Percentiles rank a stretch among this genome's conserved stretches.
Conservation (phyloP, 2,329 filamentous ascomycete species). For the Diaporthe ilicicola region DNA sequence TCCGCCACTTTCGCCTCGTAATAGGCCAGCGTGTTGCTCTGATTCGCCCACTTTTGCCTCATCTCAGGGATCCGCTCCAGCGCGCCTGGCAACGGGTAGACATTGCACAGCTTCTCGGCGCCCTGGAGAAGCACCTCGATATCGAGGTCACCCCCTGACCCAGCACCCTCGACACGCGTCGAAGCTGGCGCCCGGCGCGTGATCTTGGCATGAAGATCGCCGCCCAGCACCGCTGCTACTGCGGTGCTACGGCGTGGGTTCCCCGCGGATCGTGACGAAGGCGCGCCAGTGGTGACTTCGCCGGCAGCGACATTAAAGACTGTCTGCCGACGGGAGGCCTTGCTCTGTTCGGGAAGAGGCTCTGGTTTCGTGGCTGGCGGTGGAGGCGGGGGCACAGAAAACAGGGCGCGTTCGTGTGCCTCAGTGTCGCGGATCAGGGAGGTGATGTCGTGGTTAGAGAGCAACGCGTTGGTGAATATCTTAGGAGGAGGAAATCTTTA, state of each 20-base stretch:
- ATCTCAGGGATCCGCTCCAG: constrained; percentile 78
- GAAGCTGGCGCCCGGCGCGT: constrained; percentile 64
- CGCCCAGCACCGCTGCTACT: constrained; percentile 88
- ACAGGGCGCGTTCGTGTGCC: constrained; percentile 90
- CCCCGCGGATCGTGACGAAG: constrained; percentile 53
- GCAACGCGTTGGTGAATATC: constrained; percentile 93
- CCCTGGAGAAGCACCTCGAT: constrained; percentile 85
- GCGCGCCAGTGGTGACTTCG: constrained; percentile 66
- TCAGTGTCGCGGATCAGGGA: constrained; percentile 95
- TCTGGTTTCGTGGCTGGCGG: constrained; percentile 53
- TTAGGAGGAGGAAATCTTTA: constrained; percentile 86
- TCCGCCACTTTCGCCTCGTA: constrained; percentile 83
- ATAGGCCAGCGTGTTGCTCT: constrained; percentile 77
- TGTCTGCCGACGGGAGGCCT: constrained; percentile 62
- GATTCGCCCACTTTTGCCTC: constrained; percentile 74
- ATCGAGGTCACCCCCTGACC: constrained; percentile 72
- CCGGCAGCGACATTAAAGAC: constrained; percentile 72
- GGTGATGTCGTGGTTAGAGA: constrained; percentile 91
- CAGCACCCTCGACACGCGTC: constrained; percentile 56
- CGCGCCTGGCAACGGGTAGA: constrained; percentile 86
- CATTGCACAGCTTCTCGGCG: constrained; percentile 87
- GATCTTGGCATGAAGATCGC: constrained; percentile 85
- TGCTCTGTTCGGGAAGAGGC: constrained; percentile 54
- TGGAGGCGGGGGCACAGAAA: constrained; percentile 82
- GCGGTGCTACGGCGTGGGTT: constrained; percentile 78